Conservation (phyloP, 2,329 filamentous ascomycete genomes). For the Fusarium sambucinum region DNA sequence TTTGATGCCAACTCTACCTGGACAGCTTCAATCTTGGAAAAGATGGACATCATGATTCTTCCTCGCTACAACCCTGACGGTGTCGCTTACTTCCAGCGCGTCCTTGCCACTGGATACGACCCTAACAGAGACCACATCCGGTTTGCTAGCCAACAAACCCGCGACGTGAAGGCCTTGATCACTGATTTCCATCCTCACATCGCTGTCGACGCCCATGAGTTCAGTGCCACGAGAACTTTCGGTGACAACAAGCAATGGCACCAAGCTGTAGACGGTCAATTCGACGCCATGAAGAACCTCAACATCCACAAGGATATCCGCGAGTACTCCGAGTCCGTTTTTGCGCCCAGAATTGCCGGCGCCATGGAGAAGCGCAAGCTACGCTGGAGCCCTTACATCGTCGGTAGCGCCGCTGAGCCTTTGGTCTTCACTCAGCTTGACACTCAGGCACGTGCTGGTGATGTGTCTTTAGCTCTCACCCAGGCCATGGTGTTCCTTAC, state of each 20-base stretch:
- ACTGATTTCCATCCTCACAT: slow-evolving; percentile 44
- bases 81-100: slow-evolving; percentile 47
- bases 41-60: slow-evolving; percentile 48
- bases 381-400: slow-evolving; percentile 48
- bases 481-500: slow-evolving; percentile 47
- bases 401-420: slow-evolving; percentile 27
- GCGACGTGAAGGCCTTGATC: slow-evolving; percentile 45
- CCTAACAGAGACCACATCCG: slow-evolving; percentile 49
- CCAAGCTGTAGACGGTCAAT: slow-evolving; percentile 46
- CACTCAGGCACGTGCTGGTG: slow-evolving; percentile 43
- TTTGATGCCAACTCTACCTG: slow-evolving; percentile 46
- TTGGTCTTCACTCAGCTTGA: slow-evolving; percentile 47
- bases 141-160: slow-evolving; percentile 43
- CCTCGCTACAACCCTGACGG: slow-evolving; percentile 50
- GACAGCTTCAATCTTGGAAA: slow-evolving; percentile 43
- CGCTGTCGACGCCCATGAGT: slow-evolving; percentile 47
- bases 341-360: slow-evolving; percentile 39
- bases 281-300: slow-evolving; percentile 47
- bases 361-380: slow-evolving; percentile 41
- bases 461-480: slow-evolving; percentile 45
- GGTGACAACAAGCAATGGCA: slow-evolving; percentile 43
- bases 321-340: slow-evolving; percentile 38
- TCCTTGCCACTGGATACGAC: slow-evolving; percentile 46
- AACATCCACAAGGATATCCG: slow-evolving; percentile 49
- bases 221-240: slow-evolving; percentile 43